Evolutionary conservation across 2,329 filamentous ascomycete genomes (phyloP).

Genomic region (Xylariaceae sp.): DNA sequence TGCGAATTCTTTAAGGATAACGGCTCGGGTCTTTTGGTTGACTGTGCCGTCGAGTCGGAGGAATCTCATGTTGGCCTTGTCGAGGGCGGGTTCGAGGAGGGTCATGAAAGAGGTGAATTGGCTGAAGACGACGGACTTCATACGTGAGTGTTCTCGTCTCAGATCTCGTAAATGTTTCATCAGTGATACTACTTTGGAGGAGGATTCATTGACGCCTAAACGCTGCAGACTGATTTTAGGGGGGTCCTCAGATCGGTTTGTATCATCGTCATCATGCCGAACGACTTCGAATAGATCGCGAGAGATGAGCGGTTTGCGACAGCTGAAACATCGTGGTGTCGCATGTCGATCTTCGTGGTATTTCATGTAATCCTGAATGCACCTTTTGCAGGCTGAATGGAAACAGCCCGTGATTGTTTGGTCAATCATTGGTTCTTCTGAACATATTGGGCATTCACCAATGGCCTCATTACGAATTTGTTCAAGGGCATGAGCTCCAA

Average conservation of each 20-base stretch:
- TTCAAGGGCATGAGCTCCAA: slow-evolving; percentile 78
- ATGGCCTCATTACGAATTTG: slow-evolving; percentile 88
- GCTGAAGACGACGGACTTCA: slow-evolving; percentile 90
- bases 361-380: slow-evolving; percentile 81
- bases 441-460: slow-evolving; percentile 89
- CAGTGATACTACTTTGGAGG: slow-evolving; percentile 80
- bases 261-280: slow-evolving; percentile 59
- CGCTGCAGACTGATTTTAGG: slow-evolving; percentile 56
- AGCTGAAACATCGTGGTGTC: slow-evolving; percentile 81
- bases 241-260: slow-evolving; percentile 30
- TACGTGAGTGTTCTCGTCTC: slow-evolving; percentile 57
- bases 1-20: slow-evolving; percentile 69
- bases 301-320: slow-evolving; percentile 72
- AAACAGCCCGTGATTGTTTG: slow-evolving; percentile 94
- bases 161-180: slow-evolving; percentile 67
- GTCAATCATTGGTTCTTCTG: slow-evolving; percentile 92
- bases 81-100: slow-evolving; percentile 77
- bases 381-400: slow-evolving; percentile 95
- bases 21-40: slow-evolving; percentile 75
- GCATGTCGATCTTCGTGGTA: slow-evolving; percentile 75
- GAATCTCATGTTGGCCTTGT: slow-evolving; percentile 64
- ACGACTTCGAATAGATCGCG: slow-evolving; percentile 91
- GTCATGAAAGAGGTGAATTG: slow-evolving; percentile 97
- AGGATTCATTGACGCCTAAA: slow-evolving; percentile 61
- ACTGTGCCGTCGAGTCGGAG: slow-evolving; percentile 91